A percentile compares a stretch with the other conserved stretches of the same genome.
phyloP scores from a whole-genome alignment of 352 stramenopile species.

The Globisporangium viniferum region DNA sequence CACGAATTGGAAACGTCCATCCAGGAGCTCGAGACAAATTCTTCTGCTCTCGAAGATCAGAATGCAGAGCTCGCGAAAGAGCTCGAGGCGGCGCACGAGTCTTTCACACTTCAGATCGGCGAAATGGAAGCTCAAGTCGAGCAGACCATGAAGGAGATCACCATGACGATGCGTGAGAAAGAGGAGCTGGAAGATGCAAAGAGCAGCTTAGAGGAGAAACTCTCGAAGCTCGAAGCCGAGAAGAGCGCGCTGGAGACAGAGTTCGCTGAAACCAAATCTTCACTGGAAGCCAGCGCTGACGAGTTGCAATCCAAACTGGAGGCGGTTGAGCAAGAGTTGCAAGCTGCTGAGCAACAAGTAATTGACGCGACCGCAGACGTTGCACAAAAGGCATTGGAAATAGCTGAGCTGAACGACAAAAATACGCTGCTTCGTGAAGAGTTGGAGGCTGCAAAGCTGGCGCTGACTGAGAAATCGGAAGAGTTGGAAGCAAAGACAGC shows the following conservation, averaged over 20 bases:
- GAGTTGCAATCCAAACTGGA: background rate
- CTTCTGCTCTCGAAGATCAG: conserved; percentile 24
- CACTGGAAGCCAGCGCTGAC: conserved; percentile 2
- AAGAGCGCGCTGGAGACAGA: conserved; percentile 17
- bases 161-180: conserved; percentile 25
- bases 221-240: conserved; percentile 15
- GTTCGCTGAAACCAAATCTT: conserved; percentile 6
- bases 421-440: conserved; percentile 1
- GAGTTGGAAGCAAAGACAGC: background rate
- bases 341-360: background rate
- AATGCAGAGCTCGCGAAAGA: conserved; percentile 32
- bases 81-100: conserved; percentile 21
- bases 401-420: background rate
- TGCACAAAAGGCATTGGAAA: background rate
- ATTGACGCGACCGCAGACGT: background rate
- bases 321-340: background rate
- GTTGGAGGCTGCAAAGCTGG: conserved; percentile 3
- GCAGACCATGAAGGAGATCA: conserved; percentile 35
- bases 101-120: conserved; percentile 22
- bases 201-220: conserved; percentile 12
- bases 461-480: conserved; percentile 1
- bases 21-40: conserved; percentile 26
- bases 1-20: conserved; percentile 33
- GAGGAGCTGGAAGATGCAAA: conserved; percentile 15
- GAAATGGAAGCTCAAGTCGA: conserved; percentile 33